Base-by-base conservation (phyloP, 108 stramenopile genomes). In the Nitzschia putrida region DNA sequence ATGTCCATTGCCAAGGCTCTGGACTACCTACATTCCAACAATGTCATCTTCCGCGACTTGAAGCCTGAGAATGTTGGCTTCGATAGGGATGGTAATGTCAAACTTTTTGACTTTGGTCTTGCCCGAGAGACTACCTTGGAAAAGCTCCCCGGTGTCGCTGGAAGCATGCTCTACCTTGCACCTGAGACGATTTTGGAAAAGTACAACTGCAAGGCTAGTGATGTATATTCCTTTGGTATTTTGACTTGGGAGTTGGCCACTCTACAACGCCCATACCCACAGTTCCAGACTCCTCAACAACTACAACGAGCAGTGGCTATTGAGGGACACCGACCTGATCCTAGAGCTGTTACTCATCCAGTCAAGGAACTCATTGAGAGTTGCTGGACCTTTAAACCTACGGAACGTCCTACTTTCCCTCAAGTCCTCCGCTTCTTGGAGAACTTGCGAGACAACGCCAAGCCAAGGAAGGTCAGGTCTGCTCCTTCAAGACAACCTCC, bases 1-100 rank as follows among this genome's bases (percentile, higher is more conserved):
- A 37, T 73, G 24, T 54, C 63, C 26, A 69, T 82, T 37, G 76
- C 73, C 6, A 45, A 49, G 58, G 81, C 59, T 9, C 41, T 83
- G 70, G 51, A 57, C 16, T 74, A 68, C 54, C 40, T 83, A 16
- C 77, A 78, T 52, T 25, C 51, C 3, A 47, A 68, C 43, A 42
- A 71, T 20, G 86, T 97, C 21, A 72, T 93, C 12, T 93, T 87
- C 79, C 80, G 89, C n/a, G 89, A 93, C 66, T 56, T 93, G 40
- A 88, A 88, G 61, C 88, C 88, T 2, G 86, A 90, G 43, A 94
- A 94, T 64, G 71, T 88, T 40, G 79, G 87, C 12, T 67, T 90
- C 25, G 87, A 87, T 76, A 51, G 47, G 7, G 34, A 75, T 67
- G 82, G 82, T 40, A 51, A 65, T 21, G 39, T 81, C 18, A 77